Evolutionary conservation across 2,329 filamentous ascomycete species (phyloP), one percentile per base, ranked within the genome.

Genomic region (Fusarium albosuccineum): DNA sequence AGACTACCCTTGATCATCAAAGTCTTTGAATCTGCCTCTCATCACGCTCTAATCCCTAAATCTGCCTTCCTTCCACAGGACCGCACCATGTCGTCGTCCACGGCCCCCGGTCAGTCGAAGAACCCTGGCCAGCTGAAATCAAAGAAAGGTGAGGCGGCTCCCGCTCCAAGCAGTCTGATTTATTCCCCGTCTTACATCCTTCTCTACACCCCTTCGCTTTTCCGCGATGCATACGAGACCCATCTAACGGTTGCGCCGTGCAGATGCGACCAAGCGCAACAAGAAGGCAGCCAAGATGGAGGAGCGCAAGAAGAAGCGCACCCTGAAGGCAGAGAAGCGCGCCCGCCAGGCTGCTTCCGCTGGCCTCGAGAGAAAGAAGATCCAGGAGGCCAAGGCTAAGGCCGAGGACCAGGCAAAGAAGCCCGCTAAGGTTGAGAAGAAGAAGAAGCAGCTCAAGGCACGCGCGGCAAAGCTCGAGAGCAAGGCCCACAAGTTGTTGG

Each of bases 381-480:
- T 63, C 11, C 67, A 64, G 42, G 57, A 57, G 6, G 40, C 41
- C 14, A 79, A 75, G 65, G 68, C 75, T 40, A 77, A 67, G 57
- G 70, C 57, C 77, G 51, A 62, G 51, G 41, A 44, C 39, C 6
- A 63, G 40, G 48, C 68, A 10, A 72, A 70, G 41, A 74, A 74
- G 55, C 63, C 68, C n/a, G 60, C 45, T 49, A 80, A 80, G 67
- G 65, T 74, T 8, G 79, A 81, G 63, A 82, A 80, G 75, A 77
- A 75, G 48, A 78, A 76, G 39, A 70, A 74, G 50, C 78, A 77
- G 17, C 67, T 83, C 50, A 75, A 80, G 26, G 62, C 64, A n/a
- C 78, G 79, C 29, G 79, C 79, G 33, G 76, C 80, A 11, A 80
- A 80, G 68, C 75, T 73, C 4, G 50, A 73, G 50, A 53, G 64